Percentiles rank a stretch among this genome's conserved stretches.
Evolutionary conservation across 2,329 filamentous ascomycete genomes (phyloP).

Genomic region (Fusarium sterilihyphosum): DNA sequence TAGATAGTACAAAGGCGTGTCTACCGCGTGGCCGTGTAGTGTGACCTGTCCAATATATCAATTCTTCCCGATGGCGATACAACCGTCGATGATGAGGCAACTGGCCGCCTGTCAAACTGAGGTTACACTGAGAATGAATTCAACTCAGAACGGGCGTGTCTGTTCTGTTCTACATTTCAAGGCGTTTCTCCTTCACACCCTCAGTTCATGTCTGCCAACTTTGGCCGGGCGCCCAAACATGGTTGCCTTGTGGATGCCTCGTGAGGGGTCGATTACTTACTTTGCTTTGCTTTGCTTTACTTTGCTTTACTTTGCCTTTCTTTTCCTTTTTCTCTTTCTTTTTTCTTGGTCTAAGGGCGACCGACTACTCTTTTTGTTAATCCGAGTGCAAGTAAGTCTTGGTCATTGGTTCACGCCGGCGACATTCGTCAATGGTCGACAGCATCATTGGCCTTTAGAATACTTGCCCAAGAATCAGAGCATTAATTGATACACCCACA

Average conservation of each 20-base stretch:
- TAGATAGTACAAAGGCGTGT: neutral
- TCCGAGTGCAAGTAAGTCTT: neutral
- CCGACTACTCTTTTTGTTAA: neutral
- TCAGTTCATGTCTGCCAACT: slow-evolving; percentile 4
- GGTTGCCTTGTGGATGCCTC: slow-evolving; percentile 18
- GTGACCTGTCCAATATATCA: slow-evolving; percentile 9
- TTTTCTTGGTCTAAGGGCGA: neutral
- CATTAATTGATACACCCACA: neutral
- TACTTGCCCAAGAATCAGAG: neutral
- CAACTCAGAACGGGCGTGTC: neutral
- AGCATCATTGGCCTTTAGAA: neutral
- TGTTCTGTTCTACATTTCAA: neutral
- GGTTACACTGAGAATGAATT: slow-evolving; percentile 3
- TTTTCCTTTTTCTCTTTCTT: neutral
- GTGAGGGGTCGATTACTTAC: slow-evolving; percentile 5
- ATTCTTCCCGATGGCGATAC: neutral
- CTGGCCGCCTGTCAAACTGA: slow-evolving; percentile 13
- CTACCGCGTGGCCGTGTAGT: slow-evolving; percentile 29
- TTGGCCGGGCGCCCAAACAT: slow-evolving; percentile 6
- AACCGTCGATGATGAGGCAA: slow-evolving; percentile 15
- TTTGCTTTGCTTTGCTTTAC: neutral
- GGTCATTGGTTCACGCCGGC: neutral
- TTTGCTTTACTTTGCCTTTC: neutral
- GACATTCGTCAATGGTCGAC: neutral
- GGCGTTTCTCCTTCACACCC: slow-evolving; percentile 14